phyloP scores from a whole-genome alignment of 805 yeast genomes.

The Lachancea mirantina region DNA sequence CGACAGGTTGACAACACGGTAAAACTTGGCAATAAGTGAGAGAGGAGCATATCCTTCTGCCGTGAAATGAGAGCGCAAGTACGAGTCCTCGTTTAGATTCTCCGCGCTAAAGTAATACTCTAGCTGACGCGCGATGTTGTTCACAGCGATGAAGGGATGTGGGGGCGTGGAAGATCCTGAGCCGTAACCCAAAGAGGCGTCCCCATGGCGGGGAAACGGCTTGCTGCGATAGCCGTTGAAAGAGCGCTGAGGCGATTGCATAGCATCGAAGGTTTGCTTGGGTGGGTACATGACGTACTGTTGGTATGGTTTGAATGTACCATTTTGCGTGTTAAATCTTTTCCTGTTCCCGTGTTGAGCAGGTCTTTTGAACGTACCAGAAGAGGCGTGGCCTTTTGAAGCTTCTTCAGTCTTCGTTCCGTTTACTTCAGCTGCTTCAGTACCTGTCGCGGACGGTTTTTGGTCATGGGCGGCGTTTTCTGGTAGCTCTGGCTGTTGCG shows the following conservation, averaged over 20 bases:
- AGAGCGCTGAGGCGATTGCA: slow-evolving; percentile 10
- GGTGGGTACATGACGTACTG: slow-evolving; percentile 5
- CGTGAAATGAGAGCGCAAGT: slow-evolving; percentile 63
- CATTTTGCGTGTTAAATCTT: slow-evolving; percentile 5
- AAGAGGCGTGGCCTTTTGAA: not conserved
- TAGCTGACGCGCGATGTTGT: slow-evolving; percentile 46
- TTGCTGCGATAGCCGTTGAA: slow-evolving; percentile 12
- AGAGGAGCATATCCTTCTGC: slow-evolving; percentile 29
- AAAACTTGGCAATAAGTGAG: slow-evolving; percentile 22
- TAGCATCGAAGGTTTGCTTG: slow-evolving; percentile 3
- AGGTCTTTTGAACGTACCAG: slow-evolving; percentile 1
- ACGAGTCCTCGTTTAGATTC: slow-evolving; percentile 79
- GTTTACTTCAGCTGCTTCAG: too few species aligned
- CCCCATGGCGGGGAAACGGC: slow-evolving; percentile 2
- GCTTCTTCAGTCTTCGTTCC: not conserved
- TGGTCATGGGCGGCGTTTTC: slow-evolving; percentile 1
- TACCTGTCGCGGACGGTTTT: not conserved
- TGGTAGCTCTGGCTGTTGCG: too few species aligned
- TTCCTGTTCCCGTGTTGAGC: not conserved
- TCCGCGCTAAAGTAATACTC: slow-evolving; percentile 88
- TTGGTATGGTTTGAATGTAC: slow-evolving; percentile 11
- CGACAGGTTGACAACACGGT: slow-evolving; percentile 43
- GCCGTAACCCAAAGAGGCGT: slow-evolving; percentile 6
- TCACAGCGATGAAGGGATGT: slow-evolving; percentile 22
- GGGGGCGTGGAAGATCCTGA: too few species aligned